These are phyloP conservation scores for Botrytis deweyae DNA, from an alignment of 2,329 filamentous ascomycete species.

Conservation along the genomic window DNA sequence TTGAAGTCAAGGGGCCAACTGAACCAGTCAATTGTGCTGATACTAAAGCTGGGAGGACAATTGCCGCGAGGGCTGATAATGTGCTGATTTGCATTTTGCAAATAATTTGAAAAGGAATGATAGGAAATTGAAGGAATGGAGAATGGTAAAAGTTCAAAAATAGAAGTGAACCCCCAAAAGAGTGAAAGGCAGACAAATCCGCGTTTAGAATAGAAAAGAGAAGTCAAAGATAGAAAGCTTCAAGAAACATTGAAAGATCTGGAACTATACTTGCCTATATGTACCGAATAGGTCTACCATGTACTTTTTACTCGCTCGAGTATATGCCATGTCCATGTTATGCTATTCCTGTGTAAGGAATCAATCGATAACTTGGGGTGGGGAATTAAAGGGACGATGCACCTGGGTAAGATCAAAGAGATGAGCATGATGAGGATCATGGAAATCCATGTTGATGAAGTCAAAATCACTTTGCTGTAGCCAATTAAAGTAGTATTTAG, in stretches of 20 bases:
- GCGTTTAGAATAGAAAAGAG: constrained; percentile 1
- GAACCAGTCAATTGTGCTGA: constrained; percentile 44
- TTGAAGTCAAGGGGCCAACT: constrained; percentile 47
- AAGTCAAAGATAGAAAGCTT: not conserved
- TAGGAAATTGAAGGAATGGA: not conserved
- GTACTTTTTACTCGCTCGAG: not conserved
- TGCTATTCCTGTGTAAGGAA: not conserved
- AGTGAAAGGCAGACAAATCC: constrained; percentile 18
- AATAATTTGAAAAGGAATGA: not conserved
- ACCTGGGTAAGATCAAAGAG: not conserved
- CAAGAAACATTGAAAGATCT: not conserved
- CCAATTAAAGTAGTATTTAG: not conserved
- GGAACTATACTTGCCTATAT: not conserved
- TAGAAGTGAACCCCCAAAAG: not conserved
- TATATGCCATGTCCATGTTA: not conserved
- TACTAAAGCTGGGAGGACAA: constrained; percentile 30
- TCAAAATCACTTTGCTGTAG: not conserved
- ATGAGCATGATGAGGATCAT: not conserved
- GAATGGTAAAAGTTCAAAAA: constrained; percentile 6
- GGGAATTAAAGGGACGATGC: constrained; percentile 2
- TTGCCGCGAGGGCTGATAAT: constrained; percentile 22
- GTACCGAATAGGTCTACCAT: not conserved
- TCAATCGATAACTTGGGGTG: not conserved
- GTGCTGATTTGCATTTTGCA: constrained; percentile 27
- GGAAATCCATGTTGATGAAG: not conserved